Conservation (phyloP, 2,329 filamentous ascomycete genomes). For the Rhinocladiella similis region DNA sequence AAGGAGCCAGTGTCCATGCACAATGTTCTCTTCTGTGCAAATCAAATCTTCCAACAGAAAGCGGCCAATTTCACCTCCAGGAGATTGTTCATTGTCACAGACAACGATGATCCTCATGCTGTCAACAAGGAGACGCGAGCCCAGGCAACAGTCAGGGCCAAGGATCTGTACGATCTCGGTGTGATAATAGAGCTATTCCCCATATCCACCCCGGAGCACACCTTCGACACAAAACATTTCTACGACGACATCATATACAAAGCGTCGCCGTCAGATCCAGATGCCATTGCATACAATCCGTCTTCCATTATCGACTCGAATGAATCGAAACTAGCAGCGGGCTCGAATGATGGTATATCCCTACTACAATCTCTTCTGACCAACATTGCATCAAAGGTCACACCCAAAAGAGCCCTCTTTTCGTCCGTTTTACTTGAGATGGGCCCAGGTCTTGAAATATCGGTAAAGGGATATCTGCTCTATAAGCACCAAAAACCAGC, state of each 20-base stretch:
- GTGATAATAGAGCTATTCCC: slow-evolving; percentile 92
- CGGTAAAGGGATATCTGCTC: slow-evolving; percentile 89
- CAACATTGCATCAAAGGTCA: slow-evolving; percentile 87
- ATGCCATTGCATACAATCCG: slow-evolving; percentile 58
- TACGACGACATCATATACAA: slow-evolving; percentile 97
- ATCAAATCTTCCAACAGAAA: slow-evolving; percentile 93
- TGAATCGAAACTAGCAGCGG: slow-evolving; percentile 57
- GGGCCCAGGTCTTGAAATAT: slow-evolving; percentile 79
- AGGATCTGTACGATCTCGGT: slow-evolving; percentile 91
- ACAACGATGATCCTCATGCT: slow-evolving; percentile 83
- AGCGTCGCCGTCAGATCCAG: slow-evolving; percentile 67
- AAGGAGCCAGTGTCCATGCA: slow-evolving; percentile 74
- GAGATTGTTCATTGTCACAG: slow-evolving; percentile 91
- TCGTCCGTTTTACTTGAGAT: slow-evolving; percentile 85
- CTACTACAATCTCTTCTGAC: slow-evolving; percentile 78
- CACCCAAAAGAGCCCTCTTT: slow-evolving; percentile 81
- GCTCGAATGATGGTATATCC: slow-evolving; percentile 72
- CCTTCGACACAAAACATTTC: slow-evolving; percentile 82
- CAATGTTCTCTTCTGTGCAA: slow-evolving; percentile 89
- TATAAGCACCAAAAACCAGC: slow-evolving; percentile 80
- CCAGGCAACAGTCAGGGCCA: slow-evolving; percentile 80
- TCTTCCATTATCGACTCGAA: slow-evolving; percentile 35
- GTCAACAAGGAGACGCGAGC: slow-evolving; percentile 71
- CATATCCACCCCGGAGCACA: slow-evolving; percentile 68
- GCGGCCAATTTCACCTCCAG: slow-evolving; percentile 92